Evolutionary conservation across 495 filamentous ascomycete genomes (phyloP).

Genomic region (Darksidea phi): DNA sequence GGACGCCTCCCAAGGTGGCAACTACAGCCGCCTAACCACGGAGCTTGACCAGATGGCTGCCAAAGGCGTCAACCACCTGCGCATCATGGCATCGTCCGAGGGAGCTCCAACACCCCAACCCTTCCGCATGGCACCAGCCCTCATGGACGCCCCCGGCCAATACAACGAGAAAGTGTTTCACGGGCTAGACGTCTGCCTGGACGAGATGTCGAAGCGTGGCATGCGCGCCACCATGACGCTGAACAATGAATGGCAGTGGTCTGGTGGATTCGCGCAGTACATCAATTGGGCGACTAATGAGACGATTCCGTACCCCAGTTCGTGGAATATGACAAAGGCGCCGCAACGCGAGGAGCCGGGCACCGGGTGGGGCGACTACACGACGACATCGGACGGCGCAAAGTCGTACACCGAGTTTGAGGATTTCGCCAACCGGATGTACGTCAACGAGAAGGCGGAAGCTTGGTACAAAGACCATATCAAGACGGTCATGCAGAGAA

Average conservation of each 20-base stretch:
- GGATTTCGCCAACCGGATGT: slow-evolving; percentile 33
- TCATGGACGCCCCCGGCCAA: slow-evolving; percentile 26
- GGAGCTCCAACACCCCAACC: slow-evolving; percentile 34
- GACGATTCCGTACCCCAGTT: slow-evolving; percentile 28
- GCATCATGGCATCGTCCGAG: slow-evolving; percentile 37
- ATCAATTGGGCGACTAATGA: slow-evolving; percentile 33
- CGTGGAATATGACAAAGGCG: slow-evolving; percentile 33
- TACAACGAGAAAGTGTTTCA: slow-evolving; percentile 37
- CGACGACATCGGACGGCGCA: slow-evolving; percentile 14
- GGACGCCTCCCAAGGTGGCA: slow-evolving; percentile 25
- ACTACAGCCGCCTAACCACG: slow-evolving; percentile 28
- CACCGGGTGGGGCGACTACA: slow-evolving; percentile 36
- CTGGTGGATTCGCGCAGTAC: slow-evolving; percentile 37
- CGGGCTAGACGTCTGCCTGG: slow-evolving; percentile 34
- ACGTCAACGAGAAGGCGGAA: slow-evolving; percentile 28
- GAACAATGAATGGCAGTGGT: slow-evolving; percentile 36
- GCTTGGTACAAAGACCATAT: slow-evolving; percentile 36
- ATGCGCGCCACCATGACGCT: slow-evolving; percentile 39
- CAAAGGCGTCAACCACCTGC: slow-evolving; percentile 36
- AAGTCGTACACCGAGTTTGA: slow-evolving; percentile 23
- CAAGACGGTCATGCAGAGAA: slow-evolving; percentile 27
- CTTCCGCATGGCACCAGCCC: slow-evolving; percentile 36
- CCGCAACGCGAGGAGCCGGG: slow-evolving; percentile 26
- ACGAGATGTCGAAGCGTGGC: slow-evolving; percentile 32
- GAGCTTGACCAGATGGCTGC: slow-evolving; percentile 37